phyloP scores from a whole-genome alignment of 2,329 filamentous ascomycete genomes.

The Septoria linicola region DNA sequence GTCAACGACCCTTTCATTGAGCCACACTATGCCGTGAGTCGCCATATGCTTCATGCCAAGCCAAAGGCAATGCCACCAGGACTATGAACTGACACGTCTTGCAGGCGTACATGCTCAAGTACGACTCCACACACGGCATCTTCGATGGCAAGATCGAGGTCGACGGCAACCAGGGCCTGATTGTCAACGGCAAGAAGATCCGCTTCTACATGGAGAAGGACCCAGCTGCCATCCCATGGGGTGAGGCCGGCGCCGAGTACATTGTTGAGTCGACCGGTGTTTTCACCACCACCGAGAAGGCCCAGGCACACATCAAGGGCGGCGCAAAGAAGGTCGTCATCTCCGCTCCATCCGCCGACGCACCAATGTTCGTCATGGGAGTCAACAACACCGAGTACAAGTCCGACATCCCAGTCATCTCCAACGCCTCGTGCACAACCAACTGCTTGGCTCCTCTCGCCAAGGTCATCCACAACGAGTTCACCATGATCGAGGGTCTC shows the following conservation, averaged over 20 bases:
- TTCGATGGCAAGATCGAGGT: constrained; percentile 91
- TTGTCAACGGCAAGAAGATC: constrained; percentile 92
- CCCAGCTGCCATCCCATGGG: constrained; percentile 87
- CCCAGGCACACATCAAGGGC: constrained; percentile 87
- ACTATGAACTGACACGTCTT: constrained; percentile 20
- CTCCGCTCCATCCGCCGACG: constrained; percentile 89
- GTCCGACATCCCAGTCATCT: constrained; percentile 86
- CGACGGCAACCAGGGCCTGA: constrained; percentile 68
- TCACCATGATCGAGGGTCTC: constrained; percentile 93
- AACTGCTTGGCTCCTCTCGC: constrained; percentile 99
- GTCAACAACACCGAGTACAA: constrained; percentile 97
- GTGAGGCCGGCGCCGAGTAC: constrained; percentile 83
- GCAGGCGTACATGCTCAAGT: constrained; percentile 99
- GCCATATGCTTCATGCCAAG: too few species aligned
- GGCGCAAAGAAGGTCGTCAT: constrained; percentile 92
- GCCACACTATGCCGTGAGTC: constrained; percentile 90
- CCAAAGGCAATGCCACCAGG: neutral
- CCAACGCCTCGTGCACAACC: constrained; percentile 99
- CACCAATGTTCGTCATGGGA: constrained; percentile 99
- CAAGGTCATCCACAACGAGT: constrained; percentile 99
- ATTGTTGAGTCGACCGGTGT: constrained; percentile 97
- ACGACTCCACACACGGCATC: constrained; percentile 92
- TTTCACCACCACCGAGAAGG: constrained; percentile 98
- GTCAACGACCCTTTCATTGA: constrained; percentile 99
- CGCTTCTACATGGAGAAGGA: constrained; percentile 95